Evolutionary conservation across 305 asterid species (phyloP).

Genomic region (Fraxinus nigra): DNA sequence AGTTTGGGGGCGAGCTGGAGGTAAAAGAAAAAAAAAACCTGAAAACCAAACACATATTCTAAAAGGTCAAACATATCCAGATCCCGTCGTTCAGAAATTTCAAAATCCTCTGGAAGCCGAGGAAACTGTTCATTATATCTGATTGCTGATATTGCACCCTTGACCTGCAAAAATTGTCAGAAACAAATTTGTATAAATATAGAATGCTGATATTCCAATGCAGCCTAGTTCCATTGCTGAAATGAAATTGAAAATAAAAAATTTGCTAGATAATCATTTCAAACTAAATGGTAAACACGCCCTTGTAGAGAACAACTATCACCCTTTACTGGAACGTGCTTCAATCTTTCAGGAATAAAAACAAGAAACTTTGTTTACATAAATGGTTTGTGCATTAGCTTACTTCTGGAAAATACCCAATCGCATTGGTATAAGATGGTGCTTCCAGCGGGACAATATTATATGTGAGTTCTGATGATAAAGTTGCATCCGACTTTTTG

Average conservation of each 20-base stretch:
- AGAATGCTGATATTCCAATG: slow-evolving; percentile 8
- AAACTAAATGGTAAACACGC: slow-evolving; percentile 4
- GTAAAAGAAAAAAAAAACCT: slow-evolving; percentile 47
- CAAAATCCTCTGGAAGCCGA: slow-evolving; percentile 68
- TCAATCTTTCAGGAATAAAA: neutral
- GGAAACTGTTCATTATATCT: slow-evolving; percentile 79
- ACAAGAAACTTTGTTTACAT: neutral
- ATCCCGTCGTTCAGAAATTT: slow-evolving; percentile 62
- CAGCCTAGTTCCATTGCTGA: slow-evolving; percentile 16
- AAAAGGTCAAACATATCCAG: slow-evolving; percentile 93
- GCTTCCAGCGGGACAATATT: slow-evolving; percentile 92
- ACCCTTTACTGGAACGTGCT: neutral
- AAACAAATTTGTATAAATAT: slow-evolving; percentile 15
- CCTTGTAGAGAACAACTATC: slow-evolving; percentile 2
- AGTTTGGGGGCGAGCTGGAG: slow-evolving; percentile 11
- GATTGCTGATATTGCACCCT: slow-evolving; percentile 79
- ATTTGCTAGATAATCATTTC: slow-evolving; percentile 1
- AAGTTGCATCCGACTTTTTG: slow-evolving; percentile 70
- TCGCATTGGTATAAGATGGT: slow-evolving; percentile 74
- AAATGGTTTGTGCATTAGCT: slow-evolving; percentile 26
- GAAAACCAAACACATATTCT: slow-evolving; percentile 91
- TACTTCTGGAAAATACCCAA: slow-evolving; percentile 96
- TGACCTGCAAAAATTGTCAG: slow-evolving; percentile 52
- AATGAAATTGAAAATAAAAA: neutral
- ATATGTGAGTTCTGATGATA: slow-evolving; percentile 76